Evolutionary conservation across 2,329 filamentous ascomycete genomes (phyloP).

Genomic region (Mollisia scopiformis): DNA sequence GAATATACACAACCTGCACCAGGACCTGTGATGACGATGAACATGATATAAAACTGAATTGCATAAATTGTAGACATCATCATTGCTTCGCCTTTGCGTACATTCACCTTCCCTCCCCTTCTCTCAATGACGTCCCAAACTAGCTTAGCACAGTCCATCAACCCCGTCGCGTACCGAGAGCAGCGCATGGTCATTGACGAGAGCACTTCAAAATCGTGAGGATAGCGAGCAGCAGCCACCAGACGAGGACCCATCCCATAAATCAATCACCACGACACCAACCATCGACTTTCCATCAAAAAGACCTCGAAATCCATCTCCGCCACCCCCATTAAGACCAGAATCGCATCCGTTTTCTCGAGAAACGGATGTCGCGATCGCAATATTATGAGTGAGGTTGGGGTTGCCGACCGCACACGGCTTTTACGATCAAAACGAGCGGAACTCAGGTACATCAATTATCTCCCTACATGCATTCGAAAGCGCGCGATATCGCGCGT

Average conservation of each 20-base stretch:
- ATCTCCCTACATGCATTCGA: slow-evolving; percentile 12
- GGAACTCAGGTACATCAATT: slow-evolving; percentile 59
- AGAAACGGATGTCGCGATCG: slow-evolving; percentile 71
- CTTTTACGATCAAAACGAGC: slow-evolving; percentile 67
- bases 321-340: slow-evolving; percentile 38
- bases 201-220: slow-evolving; percentile 10
- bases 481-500: slow-evolving; percentile 30
- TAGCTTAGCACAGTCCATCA: slow-evolving; percentile 6
- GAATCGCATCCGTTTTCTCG: slow-evolving; percentile 58
- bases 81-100: no score
- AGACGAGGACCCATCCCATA: slow-evolving; percentile 14
- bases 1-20: background rate
- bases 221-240: slow-evolving; percentile 10
- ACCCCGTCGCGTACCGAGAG: background rate
- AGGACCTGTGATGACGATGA: background rate
- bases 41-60: background rate
- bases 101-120: background rate
- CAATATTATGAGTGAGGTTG: slow-evolving; percentile 74
- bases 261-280: slow-evolving; percentile 32
- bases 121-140: slow-evolving; percentile 16
- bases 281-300: slow-evolving; percentile 33
- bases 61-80: background rate
- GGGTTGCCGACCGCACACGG: slow-evolving; percentile 65
- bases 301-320: slow-evolving; percentile 34
- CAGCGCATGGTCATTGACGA: background rate